phyloP scores from a whole-genome alignment of 352 stramenopile genomes.

The Phytophthora pseudosyringae region DNA sequence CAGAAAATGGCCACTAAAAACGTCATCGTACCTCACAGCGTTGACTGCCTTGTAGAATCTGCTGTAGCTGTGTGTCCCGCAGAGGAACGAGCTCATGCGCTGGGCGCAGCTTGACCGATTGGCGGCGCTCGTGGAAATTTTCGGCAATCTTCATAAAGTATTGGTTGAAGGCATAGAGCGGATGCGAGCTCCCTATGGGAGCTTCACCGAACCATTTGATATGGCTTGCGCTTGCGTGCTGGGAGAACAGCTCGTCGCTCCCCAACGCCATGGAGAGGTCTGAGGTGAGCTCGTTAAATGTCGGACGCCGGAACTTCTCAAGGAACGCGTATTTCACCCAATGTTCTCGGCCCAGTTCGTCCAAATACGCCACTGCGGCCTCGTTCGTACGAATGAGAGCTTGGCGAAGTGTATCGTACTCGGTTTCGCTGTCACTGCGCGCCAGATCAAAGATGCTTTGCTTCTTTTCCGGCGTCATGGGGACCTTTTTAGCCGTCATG shows the following conservation, averaged over 20 bases:
- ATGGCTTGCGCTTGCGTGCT: slow-evolving; percentile 46
- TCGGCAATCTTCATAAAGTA: slow-evolving; percentile 81
- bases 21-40: slow-evolving; percentile 71
- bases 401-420: slow-evolving; percentile 68
- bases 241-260: slow-evolving; percentile 51
- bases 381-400: slow-evolving; percentile 63
- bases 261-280: slow-evolving; percentile 58
- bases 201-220: slow-evolving; percentile 71
- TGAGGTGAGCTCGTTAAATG: slow-evolving; percentile 76
- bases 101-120: slow-evolving; percentile 58
- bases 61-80: slow-evolving; percentile 67
- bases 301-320: slow-evolving; percentile 66
- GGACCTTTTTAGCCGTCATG: slow-evolving; percentile 61
- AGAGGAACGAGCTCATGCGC: slow-evolving; percentile 67
- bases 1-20: neutral
- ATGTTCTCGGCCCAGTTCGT: slow-evolving; percentile 57
- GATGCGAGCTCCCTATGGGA: slow-evolving; percentile 64
- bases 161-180: slow-evolving; percentile 65
- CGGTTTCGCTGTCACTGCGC: slow-evolving; percentile 70
- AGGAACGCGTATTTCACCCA: slow-evolving; percentile 87
- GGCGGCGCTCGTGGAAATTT: slow-evolving; percentile 71
- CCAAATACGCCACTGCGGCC: slow-evolving; percentile 56
- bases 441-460: slow-evolving; percentile 73
- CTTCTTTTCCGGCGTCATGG: slow-evolving; percentile 69
- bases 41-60: slow-evolving; percentile 76